Evolutionary conservation across 345 rosid species (phyloP).

Genomic region (Dimocarpus longan): DNA sequence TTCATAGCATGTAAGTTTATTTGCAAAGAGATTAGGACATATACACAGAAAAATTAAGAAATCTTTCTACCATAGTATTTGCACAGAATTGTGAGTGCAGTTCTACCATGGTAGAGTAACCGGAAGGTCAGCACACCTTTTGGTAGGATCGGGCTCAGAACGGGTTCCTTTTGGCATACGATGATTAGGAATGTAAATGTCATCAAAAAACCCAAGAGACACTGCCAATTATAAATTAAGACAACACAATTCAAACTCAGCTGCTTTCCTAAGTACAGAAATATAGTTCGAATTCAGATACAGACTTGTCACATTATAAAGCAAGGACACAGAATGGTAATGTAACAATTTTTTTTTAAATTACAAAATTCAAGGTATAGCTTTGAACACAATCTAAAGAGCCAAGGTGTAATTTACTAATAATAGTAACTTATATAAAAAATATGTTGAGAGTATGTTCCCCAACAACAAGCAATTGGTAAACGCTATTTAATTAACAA

Average conservation of each 20-base stretch:
- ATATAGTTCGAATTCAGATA: not conserved
- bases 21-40: not conserved
- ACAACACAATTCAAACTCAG: constrained; percentile 7
- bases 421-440: not conserved
- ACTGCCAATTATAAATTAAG: constrained; percentile 47
- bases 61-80: not conserved
- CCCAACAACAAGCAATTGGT: not conserved
- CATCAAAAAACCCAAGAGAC: constrained; percentile 92
- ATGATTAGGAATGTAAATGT: constrained; percentile 63
- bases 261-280: not conserved
- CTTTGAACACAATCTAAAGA: not conserved
- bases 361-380: too few species aligned
- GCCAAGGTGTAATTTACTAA: not conserved
- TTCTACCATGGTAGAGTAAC: constrained; percentile 1
- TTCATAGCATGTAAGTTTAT: not conserved
- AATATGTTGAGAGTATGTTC: not conserved
- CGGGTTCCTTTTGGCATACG: constrained; percentile 55
- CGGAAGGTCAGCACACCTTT: constrained; percentile 40
- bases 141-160: constrained; percentile 52
- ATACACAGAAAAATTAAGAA: not conserved
- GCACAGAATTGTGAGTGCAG: not conserved
- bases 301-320: not conserved
- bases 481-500: not conserved
- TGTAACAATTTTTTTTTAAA: too few species aligned
- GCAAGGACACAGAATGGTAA: not conserved